Evolutionary conservation across 2,329 filamentous ascomycete species (phyloP).

Genomic region (Exutisphaerella laricina): DNA sequence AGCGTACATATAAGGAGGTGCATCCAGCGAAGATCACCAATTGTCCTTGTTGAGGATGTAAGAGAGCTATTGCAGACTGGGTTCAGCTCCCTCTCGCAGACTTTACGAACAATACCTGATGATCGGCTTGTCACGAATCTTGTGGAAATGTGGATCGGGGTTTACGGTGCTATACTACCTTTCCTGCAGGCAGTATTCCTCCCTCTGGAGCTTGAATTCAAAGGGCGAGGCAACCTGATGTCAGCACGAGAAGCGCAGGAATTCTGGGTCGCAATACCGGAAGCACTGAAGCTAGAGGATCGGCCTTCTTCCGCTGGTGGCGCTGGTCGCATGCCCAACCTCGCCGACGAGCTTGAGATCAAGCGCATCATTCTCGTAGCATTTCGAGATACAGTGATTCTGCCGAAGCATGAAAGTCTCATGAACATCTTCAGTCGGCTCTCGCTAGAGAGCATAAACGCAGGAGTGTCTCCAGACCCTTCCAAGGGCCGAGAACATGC

Average conservation of each 20-base stretch:
- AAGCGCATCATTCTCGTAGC: slow-evolving; percentile 81
- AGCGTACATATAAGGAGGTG: slow-evolving; percentile 72
- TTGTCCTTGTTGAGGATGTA: slow-evolving; percentile 68
- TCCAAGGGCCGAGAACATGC: slow-evolving; percentile 26
- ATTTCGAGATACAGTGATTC: slow-evolving; percentile 82
- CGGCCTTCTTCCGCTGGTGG: slow-evolving; percentile 38
- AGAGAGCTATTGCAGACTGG: slow-evolving; percentile 72
- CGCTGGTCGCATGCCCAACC: slow-evolving; percentile 33
- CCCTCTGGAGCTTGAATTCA: slow-evolving; percentile 87
- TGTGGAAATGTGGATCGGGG: slow-evolving; percentile 90
- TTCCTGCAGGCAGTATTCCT: slow-evolving; percentile 95
- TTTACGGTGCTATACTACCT: slow-evolving; percentile 83
- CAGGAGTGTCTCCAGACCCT: slow-evolving; percentile 36
- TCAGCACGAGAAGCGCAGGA: slow-evolving; percentile 72
- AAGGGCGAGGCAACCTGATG: slow-evolving; percentile 75
- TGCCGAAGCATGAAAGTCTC: slow-evolving; percentile 81
- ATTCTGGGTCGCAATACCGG: slow-evolving; percentile 74
- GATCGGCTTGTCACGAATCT: slow-evolving; percentile 84
- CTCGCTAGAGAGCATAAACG: slow-evolving; percentile 67
- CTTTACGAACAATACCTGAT: slow-evolving; percentile 70
- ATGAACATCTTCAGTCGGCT: slow-evolving; percentile 87
- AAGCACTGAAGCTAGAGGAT: slow-evolving; percentile 37
- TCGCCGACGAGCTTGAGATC: slow-evolving; percentile 67
- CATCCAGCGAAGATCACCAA: slow-evolving; percentile 65
- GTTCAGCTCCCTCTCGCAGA: slow-evolving; percentile 80